Evolutionary conservation across 2,329 filamentous ascomycete genomes (phyloP), one percentile per base, ranked within the genome.

Genomic region (Blumeria hordei): DNA sequence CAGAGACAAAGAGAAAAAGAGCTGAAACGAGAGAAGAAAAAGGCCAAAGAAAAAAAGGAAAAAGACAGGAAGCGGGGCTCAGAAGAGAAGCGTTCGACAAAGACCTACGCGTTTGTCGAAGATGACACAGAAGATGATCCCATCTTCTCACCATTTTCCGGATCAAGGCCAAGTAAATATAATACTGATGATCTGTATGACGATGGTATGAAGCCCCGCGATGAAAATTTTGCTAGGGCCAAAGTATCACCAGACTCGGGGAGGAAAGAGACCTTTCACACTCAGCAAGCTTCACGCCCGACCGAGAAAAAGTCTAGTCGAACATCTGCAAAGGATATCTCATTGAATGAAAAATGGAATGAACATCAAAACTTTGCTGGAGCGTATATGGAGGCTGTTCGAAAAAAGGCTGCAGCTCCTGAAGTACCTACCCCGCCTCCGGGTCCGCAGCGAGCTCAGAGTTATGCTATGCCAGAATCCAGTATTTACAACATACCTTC

Each of bases 11-110:
- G 56, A 59, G 62, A 64, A 55, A 67, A 67, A 54, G 62, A 67
- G 37, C 56, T 59, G 6, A 64, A 62, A 51, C 58, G 63, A 45
- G 58, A 60, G n/a, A 56, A 60, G 18, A 61, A 63, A 39, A 57
- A 57, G 39, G 61, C 60, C 56, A 65, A 60, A 60, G 64, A 61
- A 61, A 69, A 62, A 60, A 61, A 55, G 56, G 71, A 72, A 21
- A 66, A 66, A 59, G 65, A 67, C 45, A 64, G 59, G 47, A 70
- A 71, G 52, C 66, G 65, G 53, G 68, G 60, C 5, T 55, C 59
- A 1, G 64, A 67, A 16, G 65, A 67, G 54, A 66, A 65, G 54
- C 51, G 57, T 9, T 57, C 58, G 18, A 58, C 60, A 43, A 55
- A 55, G 36, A 41, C 54, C 12, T 32, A 50, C 9, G 53, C 60